Evolutionary conservation across 176 grass and related monocot genomes (phyloP), one percentile per base, ranked within the genome.

Genomic region (Thalia dealbata): DNA sequence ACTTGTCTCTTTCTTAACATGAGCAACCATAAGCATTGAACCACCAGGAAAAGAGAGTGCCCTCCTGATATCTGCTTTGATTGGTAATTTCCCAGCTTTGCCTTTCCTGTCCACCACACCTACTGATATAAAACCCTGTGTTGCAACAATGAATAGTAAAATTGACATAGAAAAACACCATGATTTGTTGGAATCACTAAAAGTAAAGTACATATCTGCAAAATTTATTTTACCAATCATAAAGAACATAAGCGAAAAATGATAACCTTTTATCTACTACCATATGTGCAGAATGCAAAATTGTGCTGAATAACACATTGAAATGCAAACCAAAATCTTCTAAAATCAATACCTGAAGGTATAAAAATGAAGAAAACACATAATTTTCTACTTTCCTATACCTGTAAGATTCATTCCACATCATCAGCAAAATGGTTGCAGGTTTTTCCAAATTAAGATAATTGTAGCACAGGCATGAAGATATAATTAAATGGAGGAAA

Each of bases 21-120:
- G 86, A 83, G 92, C 61, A 55, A 91, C 84, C 92, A 89, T 85
- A 60, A 91, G 86, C 51, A 73, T 96, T 73, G 92, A 91, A 82
- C 81, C 84, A 46, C 92, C 86, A 64, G 92, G 92, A 87, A 89
- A 89, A 82, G 88, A 96, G 73, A 96, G 78, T 67, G 84, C 78
- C 72, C 71, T 89, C 73, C 79, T 96, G 81, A 96, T 83, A 71
- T 89, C 81, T 74, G 88, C 86, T 81, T 85, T 91, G 80, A 96
- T 71, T 80, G 86, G 86, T 76, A 96, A 78, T 65, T 29, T 89
- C 23, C 79, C n/a, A 69, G 71, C 43, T 76, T 89, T 96, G 44
- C 92, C 92, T 82, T 82, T 96, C 52, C 81, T 78, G 44, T 87
- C 81, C n/a, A 96, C 92, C 84, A 82, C 86, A 86, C 92, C 92